Evolutionary conservation across 441 rosid species (phyloP), one percentile per base, ranked within the genome.

Genomic region (Viola pubescens): DNA sequence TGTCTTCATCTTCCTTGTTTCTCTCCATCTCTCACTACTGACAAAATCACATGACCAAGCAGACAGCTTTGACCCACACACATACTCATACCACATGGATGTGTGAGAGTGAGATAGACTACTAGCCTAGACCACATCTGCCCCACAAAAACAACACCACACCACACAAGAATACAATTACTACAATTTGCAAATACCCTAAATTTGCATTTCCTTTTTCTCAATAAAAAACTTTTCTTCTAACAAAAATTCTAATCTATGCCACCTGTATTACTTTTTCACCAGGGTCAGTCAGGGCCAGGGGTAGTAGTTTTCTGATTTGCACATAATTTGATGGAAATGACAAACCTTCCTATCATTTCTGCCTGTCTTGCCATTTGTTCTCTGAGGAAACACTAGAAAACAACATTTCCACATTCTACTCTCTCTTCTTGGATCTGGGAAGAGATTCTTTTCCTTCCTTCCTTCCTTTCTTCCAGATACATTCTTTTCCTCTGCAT

Each of bases 1-100:
- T 26, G 34, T 26, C 34, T 26, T 26, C 34, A 26, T 26, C 34
- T 1, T 26, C 34, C 34, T 26, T 26, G 34, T 26, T 26, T 26
- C 34, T 11, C 37, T 49, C 14, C 10, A 60, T 62, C 43, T 63
- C 44, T 55, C 54, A 63, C 64, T 58, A 16, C 72, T 81, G 89
- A 72, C 91, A 77, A 64, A 52, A 78, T 66, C 90, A 89, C 92
- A 85, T 87, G 90, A 44, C 38, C 61, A 70, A 55, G 78, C 66
- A 70, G 83, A 76, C 84, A 82, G 54, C 68, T 62, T n/a, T 64
- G 84, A 79, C 89, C 82, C 82, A 78, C 83, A 54, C 73, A 74
- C 82, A 67, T 69, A 69, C 72, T 62, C 83, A 61, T 67, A 72
- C 65, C 95, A 83, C 90, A 83, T 87, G 96, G 81, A 58, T 72